Base-by-base conservation (phyloP, 2,329 filamentous ascomycete genomes). In the Aspergillus sp. region DNA sequence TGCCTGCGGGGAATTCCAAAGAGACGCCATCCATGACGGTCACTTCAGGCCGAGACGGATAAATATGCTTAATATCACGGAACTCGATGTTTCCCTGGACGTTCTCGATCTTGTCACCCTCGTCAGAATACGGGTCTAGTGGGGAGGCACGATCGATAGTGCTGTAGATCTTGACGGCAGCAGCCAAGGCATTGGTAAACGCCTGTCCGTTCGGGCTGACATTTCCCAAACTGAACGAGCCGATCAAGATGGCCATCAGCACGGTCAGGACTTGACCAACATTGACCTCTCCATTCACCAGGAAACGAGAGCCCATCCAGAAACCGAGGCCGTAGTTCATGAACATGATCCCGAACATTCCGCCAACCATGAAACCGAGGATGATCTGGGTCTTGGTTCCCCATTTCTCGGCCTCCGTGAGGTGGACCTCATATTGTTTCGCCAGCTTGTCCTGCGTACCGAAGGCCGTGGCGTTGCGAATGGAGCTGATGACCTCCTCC, bases 371-470 rank as follows among this genome's bases (percentile, higher is more conserved):
- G 61, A 85, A 72, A 10, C 84, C 89, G 26, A 95, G 76, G 19
- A 82, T 78, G 16, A 81, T 76, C 76, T 96, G 93, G 65, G 88
- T 82, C 62, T 84, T 88, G 71, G 84, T 85, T 17, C 93, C 94
- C 67, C 82, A 90, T 60, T 78, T 82, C 66, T 94, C 86, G 13
- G 91, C 92, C 50, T 82, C 80, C 41, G 74, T 73, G 30, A 97
- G 77, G 68, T 95, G 89, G 2, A 66, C 69, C 62, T 95, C 89
- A 67, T 97, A 97, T 69, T 93, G 87, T 56, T 81, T 81, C 10
- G 93, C 90, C n/a, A 97, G 81, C 58, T 93, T 91, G 51, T 93
- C 88, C 71, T 97, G 92, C 0, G 92, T 96, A 41, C 90, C 90
- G 65, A 96, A 99, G 26, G 94, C 94, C 7, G 90, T 85, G 6